Evolutionary conservation across 176 grass and related monocot genomes (phyloP).

Genomic region (Puccinellia tenuiflora): DNA sequence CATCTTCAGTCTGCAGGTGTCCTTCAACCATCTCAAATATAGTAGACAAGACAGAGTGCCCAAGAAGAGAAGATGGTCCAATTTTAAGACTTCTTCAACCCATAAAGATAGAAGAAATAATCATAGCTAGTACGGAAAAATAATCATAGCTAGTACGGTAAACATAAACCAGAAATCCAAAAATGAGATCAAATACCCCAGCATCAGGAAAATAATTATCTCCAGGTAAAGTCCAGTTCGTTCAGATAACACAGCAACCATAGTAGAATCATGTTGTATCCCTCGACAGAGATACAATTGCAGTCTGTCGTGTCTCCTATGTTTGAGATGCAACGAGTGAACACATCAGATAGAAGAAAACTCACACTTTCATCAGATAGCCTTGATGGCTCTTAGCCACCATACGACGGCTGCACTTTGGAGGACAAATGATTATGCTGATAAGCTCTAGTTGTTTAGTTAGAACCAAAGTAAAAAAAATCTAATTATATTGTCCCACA

Average conservation of each 20-base stretch:
- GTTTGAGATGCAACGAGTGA: too few relatives aligned
- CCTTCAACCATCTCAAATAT: conserved; percentile 73
- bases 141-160: conserved; percentile 1
- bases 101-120: conserved; percentile 15
- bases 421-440: too few relatives aligned
- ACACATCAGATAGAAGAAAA: too few relatives aligned
- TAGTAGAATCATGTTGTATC: not conserved
- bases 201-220: not conserved
- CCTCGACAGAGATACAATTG: not conserved
- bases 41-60: conserved; percentile 77
- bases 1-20: conserved; percentile 83
- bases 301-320: too few relatives aligned
- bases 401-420: too few relatives aligned
- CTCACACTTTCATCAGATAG: too few relatives aligned
- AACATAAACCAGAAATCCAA: not conserved
- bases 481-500: too few relatives aligned
- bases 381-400: too few relatives aligned
- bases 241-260: not conserved
- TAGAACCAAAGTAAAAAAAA: too few relatives aligned
- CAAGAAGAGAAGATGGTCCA: conserved; percentile 24
- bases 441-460: too few relatives aligned
- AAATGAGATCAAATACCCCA: not conserved
- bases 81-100: conserved; percentile 15
- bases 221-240: not conserved
- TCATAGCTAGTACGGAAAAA: too few relatives aligned